Percentiles rank a stretch among this genome's conserved stretches.
Conservation (phyloP, 352 stramenopile species). For the Thraustochytrium sp. region DNA sequence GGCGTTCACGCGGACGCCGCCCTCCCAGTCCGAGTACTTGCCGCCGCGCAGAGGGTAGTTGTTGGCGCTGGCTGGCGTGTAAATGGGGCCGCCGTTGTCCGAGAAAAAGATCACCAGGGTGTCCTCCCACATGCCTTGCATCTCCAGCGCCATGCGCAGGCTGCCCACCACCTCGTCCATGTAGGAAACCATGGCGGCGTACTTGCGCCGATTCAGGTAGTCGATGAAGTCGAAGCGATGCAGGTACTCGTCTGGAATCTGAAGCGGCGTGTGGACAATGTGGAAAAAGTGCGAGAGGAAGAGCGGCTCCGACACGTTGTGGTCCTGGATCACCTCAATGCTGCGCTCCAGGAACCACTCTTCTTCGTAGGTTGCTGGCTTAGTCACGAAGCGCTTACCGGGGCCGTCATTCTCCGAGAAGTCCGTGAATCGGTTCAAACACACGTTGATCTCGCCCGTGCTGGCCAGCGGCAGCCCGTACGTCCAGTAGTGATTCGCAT, state of each 20-base stretch:
- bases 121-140: constrained; percentile 47
- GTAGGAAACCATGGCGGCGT: constrained; percentile 48
- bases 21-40: constrained; percentile 52
- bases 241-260: constrained; percentile 45
- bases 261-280: constrained; percentile 49
- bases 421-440: background rate
- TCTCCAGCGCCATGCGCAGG: constrained; percentile 42
- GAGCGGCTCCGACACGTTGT: constrained; percentile 45
- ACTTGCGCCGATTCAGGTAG: constrained; percentile 38
- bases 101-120: constrained; percentile 50
- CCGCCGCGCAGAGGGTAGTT: constrained; percentile 52
- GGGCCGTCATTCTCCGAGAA: background rate
- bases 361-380: background rate
- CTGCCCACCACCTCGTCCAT: constrained; percentile 48
- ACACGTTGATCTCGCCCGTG: background rate
- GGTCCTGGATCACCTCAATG: constrained; percentile 25
- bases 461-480: background rate
- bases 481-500: background rate
- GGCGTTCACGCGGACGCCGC: constrained; percentile 44
- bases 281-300: constrained; percentile 51
- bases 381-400: background rate
- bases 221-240: constrained; percentile 47
- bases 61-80: background rate
- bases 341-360: background rate
- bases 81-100: constrained; percentile 52